phyloP scores from a whole-genome alignment of 176 grass and related monocot species.

The Alloteropsis semialata region DNA sequence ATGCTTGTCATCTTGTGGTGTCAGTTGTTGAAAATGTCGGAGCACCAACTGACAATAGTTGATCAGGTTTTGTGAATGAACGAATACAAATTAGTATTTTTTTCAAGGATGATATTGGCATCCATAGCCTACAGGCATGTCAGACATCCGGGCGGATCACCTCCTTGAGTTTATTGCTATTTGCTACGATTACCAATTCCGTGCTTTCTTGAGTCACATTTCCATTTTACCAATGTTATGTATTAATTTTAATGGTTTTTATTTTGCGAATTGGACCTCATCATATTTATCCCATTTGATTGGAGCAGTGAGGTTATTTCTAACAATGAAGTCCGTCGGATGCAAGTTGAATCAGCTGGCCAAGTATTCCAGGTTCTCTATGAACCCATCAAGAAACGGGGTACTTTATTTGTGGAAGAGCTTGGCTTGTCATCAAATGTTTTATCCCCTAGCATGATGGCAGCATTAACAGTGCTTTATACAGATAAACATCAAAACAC shows the following conservation, averaged over 20 bases:
- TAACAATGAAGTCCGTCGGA: slow-evolving; percentile 31
- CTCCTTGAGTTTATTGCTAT: background rate
- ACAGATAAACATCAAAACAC: slow-evolving; percentile 11
- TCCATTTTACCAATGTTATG: background rate
- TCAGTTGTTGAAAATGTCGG: background rate
- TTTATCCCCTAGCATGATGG: slow-evolving; percentile 65
- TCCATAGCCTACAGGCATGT: background rate
- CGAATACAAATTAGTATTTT: background rate
- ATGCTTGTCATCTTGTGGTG: background rate
- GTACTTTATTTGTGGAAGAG: slow-evolving; percentile 11
- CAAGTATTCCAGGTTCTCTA: slow-evolving; percentile 47
- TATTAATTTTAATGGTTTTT: background rate
- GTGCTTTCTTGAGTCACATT: background rate
- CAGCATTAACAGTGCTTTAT: slow-evolving; percentile 54
- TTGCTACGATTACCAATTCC: background rate
- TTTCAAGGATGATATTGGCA: background rate
- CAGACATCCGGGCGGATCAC: background rate
- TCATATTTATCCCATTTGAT: slow-evolving; percentile 19
- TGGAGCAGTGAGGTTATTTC: slow-evolving; percentile 39
- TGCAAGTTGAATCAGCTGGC: slow-evolving; percentile 44
- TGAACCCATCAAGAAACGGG: slow-evolving; percentile 30
- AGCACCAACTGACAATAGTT: background rate
- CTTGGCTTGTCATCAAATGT: slow-evolving; percentile 13
- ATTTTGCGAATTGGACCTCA: slow-evolving; percentile 5
- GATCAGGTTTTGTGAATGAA: background rate